phyloP scores from a whole-genome alignment of 768 basidiomycete species.

The Calocybe cyanea region DNA sequence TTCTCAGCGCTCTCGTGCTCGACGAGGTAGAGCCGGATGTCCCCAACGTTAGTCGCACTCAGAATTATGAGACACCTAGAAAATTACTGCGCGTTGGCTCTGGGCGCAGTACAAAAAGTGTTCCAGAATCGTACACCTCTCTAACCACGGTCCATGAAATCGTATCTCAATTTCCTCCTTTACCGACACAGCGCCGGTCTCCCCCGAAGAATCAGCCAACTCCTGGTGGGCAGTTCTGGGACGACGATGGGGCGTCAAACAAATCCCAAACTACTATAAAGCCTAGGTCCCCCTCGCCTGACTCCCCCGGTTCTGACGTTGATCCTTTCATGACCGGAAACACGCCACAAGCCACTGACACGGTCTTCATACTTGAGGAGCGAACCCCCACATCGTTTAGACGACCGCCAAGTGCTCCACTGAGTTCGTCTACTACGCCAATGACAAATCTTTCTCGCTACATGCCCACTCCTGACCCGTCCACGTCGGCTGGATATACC shows the following conservation, averaged over 20 bases:
- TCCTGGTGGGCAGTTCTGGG: conserved; percentile 6
- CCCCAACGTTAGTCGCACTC: not conserved
- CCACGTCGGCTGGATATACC: conserved; percentile 1
- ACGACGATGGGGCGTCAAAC: conserved; percentile 2
- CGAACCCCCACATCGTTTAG: not conserved
- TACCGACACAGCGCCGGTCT: conserved; percentile 31
- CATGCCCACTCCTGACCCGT: conserved; percentile 6
- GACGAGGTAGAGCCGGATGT: not conserved
- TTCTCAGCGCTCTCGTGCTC: conserved; percentile 1
- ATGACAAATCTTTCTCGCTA: conserved; percentile 5
- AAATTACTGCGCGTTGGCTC: conserved; percentile 5
- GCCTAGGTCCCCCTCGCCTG: not conserved
- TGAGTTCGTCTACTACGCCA: conserved; percentile 4
- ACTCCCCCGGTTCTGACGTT: not conserved
- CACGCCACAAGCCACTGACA: not conserved
- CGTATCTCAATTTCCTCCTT: conserved; percentile 49
- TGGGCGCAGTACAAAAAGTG: conserved; percentile 14
- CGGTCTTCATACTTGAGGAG: not conserved
- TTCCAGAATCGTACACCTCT: conserved; percentile 36
- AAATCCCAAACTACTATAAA: not conserved
- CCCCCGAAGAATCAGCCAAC: not conserved
- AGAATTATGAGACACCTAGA: not conserved
- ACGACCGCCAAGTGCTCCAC: not conserved
- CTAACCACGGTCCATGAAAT: conserved; percentile 46
- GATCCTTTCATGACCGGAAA: conserved; percentile 1